phyloP scores from a whole-genome alignment of 768 basidiomycete species.

The Scleroderma citrinum region DNA sequence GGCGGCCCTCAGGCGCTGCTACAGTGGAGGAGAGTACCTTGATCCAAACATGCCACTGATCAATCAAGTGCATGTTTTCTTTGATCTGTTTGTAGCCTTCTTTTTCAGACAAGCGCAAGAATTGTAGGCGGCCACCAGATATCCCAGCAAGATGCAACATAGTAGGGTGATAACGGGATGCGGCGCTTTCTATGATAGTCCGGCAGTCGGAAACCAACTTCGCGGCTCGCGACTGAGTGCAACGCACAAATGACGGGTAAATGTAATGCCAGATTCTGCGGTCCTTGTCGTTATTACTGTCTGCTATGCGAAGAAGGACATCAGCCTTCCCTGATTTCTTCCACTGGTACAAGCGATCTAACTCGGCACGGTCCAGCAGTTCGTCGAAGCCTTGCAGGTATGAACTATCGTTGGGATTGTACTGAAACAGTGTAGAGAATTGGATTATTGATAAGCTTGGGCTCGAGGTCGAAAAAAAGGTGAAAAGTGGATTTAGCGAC shows the following conservation, averaged over 20 bases:
- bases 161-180: slow-evolving; percentile 61
- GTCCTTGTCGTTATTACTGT: slow-evolving; percentile 64
- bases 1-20: slow-evolving; percentile 55
- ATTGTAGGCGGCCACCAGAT: slow-evolving; percentile 38
- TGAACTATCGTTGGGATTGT: slow-evolving; percentile 36
- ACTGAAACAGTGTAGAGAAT: slow-evolving; percentile 51
- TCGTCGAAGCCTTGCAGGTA: slow-evolving; percentile 63
- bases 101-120: slow-evolving; percentile 41
- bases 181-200: slow-evolving; percentile 61
- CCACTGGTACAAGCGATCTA: slow-evolving; percentile 64
- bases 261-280: slow-evolving; percentile 69
- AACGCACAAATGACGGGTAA: slow-evolving; percentile 59
- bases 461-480: slow-evolving; percentile 35
- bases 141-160: slow-evolving; percentile 74
- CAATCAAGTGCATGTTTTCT: slow-evolving; percentile 55
- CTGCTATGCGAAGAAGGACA: slow-evolving; percentile 60
- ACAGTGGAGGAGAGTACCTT: slow-evolving; percentile 84
- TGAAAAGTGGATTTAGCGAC: slow-evolving; percentile 44
- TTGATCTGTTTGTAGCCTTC: slow-evolving; percentile 47
- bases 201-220: slow-evolving; percentile 47
- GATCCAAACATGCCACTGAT: slow-evolving; percentile 83
- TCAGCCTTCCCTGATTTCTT: slow-evolving; percentile 49
- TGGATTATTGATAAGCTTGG: slow-evolving; percentile 27
- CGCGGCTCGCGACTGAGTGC: slow-evolving; percentile 45
- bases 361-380: slow-evolving; percentile 53